Conservation (phyloP, 371 early-diverging fungal species). For the Apophysomyces elegans region DNA sequence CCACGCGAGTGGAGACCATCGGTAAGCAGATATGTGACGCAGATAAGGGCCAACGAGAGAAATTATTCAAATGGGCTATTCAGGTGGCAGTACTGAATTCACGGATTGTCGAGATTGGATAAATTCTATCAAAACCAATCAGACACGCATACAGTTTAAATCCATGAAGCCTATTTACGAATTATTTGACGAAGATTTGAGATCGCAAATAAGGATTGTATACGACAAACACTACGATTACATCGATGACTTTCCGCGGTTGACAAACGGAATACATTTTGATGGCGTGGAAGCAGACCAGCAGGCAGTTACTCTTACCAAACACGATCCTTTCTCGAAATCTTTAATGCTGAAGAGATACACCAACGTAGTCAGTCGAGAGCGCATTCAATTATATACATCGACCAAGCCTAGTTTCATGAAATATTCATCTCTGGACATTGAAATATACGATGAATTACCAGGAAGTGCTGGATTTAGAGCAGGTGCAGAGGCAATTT, state of each 20-base stretch:
- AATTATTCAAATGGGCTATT: neutral
- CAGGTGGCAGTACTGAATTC: neutral
- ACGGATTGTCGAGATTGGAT: slow-evolving; percentile 7
- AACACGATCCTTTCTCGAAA: neutral
- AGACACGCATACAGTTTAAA: slow-evolving; percentile 5
- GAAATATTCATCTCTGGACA: neutral
- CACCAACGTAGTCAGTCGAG: neutral
- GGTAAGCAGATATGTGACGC: neutral
- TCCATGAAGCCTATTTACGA: neutral
- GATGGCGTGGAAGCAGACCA: neutral
- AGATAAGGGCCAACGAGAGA: neutral
- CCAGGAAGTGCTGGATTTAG: neutral
- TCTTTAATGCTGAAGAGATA: neutral
- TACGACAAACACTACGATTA: neutral
- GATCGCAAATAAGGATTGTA: neutral
- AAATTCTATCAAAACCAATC: neutral
- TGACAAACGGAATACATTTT: neutral
- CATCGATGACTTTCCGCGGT: neutral
- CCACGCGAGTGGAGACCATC: neutral
- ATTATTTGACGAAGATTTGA: neutral
- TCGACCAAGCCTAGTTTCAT: neutral
- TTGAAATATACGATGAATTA: neutral
- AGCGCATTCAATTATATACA: neutral
- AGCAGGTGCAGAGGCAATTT: neutral
- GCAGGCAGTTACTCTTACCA: neutral